Conservation (phyloP, 176 grass and related monocot species). For the Lolium rigidum region DNA sequence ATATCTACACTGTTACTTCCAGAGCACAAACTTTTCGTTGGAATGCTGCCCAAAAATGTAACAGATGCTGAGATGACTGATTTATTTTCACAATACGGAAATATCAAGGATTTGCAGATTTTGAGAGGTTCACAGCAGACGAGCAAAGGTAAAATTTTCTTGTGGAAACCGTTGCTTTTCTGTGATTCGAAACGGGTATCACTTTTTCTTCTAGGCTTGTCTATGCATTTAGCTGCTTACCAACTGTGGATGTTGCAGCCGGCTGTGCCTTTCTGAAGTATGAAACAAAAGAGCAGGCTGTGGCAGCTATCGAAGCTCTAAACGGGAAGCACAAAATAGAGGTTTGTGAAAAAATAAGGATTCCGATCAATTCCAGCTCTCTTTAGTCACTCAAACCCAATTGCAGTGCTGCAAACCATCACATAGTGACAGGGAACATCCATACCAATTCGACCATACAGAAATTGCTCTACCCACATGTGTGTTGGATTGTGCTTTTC, state of each 20-base stretch:
- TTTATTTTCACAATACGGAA: constrained; percentile 88
- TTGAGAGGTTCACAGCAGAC: constrained; percentile 91
- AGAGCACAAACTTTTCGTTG: constrained; percentile 99
- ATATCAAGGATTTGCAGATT: constrained; percentile 94
- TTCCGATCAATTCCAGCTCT: background rate
- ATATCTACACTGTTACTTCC: constrained; percentile 23
- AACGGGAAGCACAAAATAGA: constrained; percentile 71
- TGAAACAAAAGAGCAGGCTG: constrained; percentile 94
- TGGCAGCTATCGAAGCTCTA: constrained; percentile 87
- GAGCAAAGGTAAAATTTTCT: constrained; percentile 80
- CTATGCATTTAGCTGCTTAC: constrained; percentile 27
- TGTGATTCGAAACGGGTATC: background rate
- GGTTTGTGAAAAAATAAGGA: constrained; percentile 40
- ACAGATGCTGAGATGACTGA: constrained; percentile 79
- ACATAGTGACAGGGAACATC: background rate
- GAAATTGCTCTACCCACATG: constrained; percentile 10
- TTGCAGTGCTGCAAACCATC: constrained; percentile 11
- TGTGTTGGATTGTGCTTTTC: constrained; percentile 7
- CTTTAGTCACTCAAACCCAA: constrained; percentile 9
- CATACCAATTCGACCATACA: background rate
- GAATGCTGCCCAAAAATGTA: constrained; percentile 97
- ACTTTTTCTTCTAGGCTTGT: constrained; percentile 6
- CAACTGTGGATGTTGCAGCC: constrained; percentile 59
- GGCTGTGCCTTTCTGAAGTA: constrained; percentile 98
- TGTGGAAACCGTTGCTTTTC: background rate